These are phyloP conservation scores for Apostasia ramifera DNA, from an alignment of 106 monocot genomes.

Conservation along the genomic window DNA sequence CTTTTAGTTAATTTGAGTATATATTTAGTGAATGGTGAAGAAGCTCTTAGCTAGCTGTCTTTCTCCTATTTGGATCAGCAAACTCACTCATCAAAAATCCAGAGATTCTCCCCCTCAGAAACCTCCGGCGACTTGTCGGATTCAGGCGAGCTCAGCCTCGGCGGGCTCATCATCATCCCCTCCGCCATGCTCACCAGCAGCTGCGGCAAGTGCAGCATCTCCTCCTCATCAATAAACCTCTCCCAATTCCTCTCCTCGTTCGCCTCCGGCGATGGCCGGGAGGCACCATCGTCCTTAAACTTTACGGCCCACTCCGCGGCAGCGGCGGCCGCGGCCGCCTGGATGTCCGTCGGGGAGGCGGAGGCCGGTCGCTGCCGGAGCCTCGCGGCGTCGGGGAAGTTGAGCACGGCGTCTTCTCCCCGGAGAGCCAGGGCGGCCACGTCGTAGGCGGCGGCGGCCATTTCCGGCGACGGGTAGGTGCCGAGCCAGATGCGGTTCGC, in stretches of 20 bases:
- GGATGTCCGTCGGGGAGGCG: slow-evolving; percentile 52
- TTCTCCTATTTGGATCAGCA: not conserved
- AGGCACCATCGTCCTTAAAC: too few relatives aligned
- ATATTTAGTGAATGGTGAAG: not conserved
- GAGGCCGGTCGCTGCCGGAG: slow-evolving; percentile 37
- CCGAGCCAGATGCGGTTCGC: slow-evolving; percentile 84
- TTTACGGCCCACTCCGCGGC: not conserved
- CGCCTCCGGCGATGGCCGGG: not conserved
- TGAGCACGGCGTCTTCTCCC: slow-evolving; percentile 59
- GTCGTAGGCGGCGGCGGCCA: slow-evolving; percentile 86
- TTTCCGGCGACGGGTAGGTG: slow-evolving; percentile 63
- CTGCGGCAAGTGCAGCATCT: slow-evolving; percentile 73
- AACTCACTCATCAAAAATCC: slow-evolving; percentile 30
- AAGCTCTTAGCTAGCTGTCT: not conserved
- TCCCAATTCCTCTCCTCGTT: not conserved
- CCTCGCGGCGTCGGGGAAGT: slow-evolving; percentile 48
- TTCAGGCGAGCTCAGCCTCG: slow-evolving; percentile 37
- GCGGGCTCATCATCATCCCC: slow-evolving; percentile 91
- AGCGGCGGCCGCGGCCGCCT: slow-evolving; percentile 37
- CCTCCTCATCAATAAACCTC: slow-evolving; percentile 80
- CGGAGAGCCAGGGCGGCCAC: slow-evolving; percentile 68
- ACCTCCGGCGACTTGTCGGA: slow-evolving; percentile 47
- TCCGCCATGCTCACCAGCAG: slow-evolving; percentile 76
- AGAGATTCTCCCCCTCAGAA: slow-evolving; percentile 49
- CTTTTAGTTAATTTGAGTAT: too few relatives aligned